Evolutionary conservation across 1,284 basidiomycete species (phyloP).

Genomic region (Cronartium quercuum): DNA sequence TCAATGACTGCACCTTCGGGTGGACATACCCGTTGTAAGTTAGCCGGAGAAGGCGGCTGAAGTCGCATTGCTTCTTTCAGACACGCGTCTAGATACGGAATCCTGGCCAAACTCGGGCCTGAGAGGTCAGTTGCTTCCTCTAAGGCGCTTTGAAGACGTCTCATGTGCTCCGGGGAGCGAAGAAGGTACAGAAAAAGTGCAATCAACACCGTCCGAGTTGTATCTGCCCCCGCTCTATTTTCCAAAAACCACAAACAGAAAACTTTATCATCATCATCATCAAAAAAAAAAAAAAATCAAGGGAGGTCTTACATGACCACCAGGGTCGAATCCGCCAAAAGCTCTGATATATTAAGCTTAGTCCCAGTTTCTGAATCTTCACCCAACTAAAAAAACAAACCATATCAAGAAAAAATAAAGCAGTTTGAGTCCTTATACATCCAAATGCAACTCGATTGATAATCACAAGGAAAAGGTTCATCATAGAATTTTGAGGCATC

Average conservation of each 20-base stretch:
- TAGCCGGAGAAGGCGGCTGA: slow-evolving; percentile 47
- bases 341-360: slow-evolving; percentile 13
- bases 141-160: slow-evolving; percentile 44
- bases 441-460: not conserved
- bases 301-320: slow-evolving; percentile 16
- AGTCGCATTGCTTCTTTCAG: slow-evolving; percentile 48
- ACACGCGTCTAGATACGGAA: slow-evolving; percentile 46
- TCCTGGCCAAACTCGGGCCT: slow-evolving; percentile 41
- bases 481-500: not conserved
- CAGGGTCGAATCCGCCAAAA: slow-evolving; percentile 25
- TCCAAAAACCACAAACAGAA: not conserved
- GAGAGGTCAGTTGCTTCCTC: slow-evolving; percentile 43
- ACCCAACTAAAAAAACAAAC: slow-evolving; percentile 8
- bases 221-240: slow-evolving; percentile 45
- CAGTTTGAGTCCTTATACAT: not conserved
- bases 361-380: slow-evolving; percentile 32
- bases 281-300: not conserved
- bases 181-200: slow-evolving; percentile 46
- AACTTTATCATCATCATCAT: not conserved
- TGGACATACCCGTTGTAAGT: slow-evolving; percentile 46
- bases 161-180: slow-evolving; percentile 42
- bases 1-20: slow-evolving; percentile 44
- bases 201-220: slow-evolving; percentile 44
- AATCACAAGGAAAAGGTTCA: not conserved
- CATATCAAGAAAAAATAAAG: not conserved